Conservation (phyloP, 2,329 filamentous ascomycete genomes). For the Diaporthe eres region DNA sequence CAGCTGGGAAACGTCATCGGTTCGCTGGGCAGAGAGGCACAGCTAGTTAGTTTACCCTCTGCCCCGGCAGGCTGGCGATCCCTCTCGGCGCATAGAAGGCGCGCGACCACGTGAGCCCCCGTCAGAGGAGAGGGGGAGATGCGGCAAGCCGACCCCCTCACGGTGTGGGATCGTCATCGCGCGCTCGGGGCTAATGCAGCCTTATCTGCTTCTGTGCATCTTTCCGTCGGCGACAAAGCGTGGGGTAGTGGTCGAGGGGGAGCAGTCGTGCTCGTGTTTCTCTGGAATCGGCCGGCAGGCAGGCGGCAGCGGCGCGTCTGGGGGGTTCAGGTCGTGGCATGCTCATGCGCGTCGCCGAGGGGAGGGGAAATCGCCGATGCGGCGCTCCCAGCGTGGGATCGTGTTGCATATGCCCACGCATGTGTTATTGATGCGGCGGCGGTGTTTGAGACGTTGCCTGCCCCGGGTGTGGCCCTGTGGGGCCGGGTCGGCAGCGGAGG, state of each 20-base stretch:
- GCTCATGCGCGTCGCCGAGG: neutral
- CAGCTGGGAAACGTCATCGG: neutral
- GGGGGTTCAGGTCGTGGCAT: neutral
- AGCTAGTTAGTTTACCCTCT: too few relatives aligned
- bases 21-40: too few relatives aligned
- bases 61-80: constrained; percentile 21
- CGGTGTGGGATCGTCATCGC: neutral
- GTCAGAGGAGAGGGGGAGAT: neutral
- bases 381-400: constrained; percentile 11
- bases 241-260: neutral
- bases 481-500: constrained; percentile 19
- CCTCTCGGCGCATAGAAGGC: neutral
- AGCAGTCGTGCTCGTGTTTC: neutral
- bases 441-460: neutral
- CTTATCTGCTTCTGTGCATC: constrained; percentile 28
- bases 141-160: neutral
- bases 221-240: neutral
- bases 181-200: constrained; percentile 22
- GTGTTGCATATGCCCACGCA: neutral
- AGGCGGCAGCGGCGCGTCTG: constrained; percentile 6
- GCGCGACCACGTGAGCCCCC: constrained; percentile 21
- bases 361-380: constrained; percentile 1
- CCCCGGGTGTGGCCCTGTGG: neutral
- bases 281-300: neutral
- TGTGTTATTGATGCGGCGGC: neutral